Conservation (phyloP, 768 basidiomycete species). For the Clitopilus hobsonii region DNA sequence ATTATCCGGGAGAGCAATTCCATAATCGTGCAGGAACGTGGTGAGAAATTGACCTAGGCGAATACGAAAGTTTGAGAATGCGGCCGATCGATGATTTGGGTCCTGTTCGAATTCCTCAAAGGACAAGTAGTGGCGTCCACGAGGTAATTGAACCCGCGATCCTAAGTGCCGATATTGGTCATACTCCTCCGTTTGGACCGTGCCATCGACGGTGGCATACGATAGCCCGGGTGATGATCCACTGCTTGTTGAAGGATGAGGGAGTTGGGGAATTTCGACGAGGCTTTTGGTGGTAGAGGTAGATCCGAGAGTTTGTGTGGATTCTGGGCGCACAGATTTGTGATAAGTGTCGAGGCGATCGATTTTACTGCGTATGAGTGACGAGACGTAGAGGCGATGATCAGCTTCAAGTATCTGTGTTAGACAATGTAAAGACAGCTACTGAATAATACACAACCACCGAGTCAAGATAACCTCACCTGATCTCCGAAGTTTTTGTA, state of each 20-base stretch:
- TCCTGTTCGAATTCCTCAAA: neutral
- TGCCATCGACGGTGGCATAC: neutral
- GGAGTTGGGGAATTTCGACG: too few relatives aligned
- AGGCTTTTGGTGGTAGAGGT: neutral
- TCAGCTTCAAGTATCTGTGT: constrained; percentile 2
- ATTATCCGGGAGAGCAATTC: constrained; percentile 4
- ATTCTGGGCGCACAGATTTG: neutral
- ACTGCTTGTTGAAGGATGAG: too few relatives aligned
- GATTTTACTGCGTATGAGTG: constrained; percentile 5
- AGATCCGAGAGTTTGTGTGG: neutral
- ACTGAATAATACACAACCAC: neutral
- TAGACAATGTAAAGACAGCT: neutral
- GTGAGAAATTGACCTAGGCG: constrained; percentile 4
- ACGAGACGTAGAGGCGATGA: constrained; percentile 2
- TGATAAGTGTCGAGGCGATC: neutral
- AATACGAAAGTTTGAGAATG: constrained; percentile 6
- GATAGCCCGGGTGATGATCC: too few relatives aligned
- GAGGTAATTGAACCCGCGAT: neutral
- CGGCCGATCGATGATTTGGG: neutral
- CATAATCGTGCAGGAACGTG: neutral
- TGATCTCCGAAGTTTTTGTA: constrained; percentile 27
- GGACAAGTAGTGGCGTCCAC: neutral
- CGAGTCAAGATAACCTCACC: constrained; percentile 10
- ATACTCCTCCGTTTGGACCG: constrained; percentile 4
- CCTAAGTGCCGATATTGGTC: constrained; percentile 6